A percentile compares a stretch with the other conserved stretches of the same genome.
phyloP scores from a whole-genome alignment of 345 rosid genomes.

The Anacardium occidentale region DNA sequence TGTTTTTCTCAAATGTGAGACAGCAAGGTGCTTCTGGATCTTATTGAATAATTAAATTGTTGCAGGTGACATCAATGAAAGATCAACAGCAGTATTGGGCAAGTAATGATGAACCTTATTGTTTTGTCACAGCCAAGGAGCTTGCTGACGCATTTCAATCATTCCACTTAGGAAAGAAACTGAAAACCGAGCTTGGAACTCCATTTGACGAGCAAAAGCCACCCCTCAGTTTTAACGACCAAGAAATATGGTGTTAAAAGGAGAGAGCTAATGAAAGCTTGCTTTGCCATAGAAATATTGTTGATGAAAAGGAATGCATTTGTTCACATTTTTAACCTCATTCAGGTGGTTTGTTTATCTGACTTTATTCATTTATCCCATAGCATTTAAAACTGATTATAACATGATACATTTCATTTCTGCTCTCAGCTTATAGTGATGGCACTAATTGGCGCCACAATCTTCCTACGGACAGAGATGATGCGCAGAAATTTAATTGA shows the following conservation, averaged over 20 bases:
- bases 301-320: conserved; percentile 80
- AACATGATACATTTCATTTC: conserved; percentile 14
- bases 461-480: conserved; percentile 66
- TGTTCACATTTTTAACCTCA: conserved; percentile 58
- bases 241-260: conserved; percentile 55
- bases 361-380: background rate
- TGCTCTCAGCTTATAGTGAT: conserved; percentile 37
- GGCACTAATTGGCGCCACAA: conserved; percentile 41
- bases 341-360: conserved; percentile 42
- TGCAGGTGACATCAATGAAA: conserved; percentile 81
- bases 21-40: background rate
- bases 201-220: conserved; percentile 60
- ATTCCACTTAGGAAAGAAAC: conserved; percentile 52
- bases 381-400: background rate
- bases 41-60: background rate
- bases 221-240: conserved; percentile 67
- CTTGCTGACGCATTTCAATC: conserved; percentile 68
- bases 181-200: conserved; percentile 39
- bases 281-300: conserved; percentile 56
- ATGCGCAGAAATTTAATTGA: conserved; percentile 33
- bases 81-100: conserved; percentile 84
- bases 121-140: conserved; percentile 56
- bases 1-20: background rate
- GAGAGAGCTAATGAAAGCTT: conserved; percentile 66
- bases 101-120: conserved; percentile 51